Conservation (phyloP, 176 grass and related monocot species). For the Triticum aestivum region IWGSC_CS_RefSeq_v2.1 NC_057794.1:383719189-383719688, state of each 20-base stretch:
- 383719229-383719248: too few relatives aligned
- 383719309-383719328: background rate
- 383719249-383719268: too few relatives aligned
- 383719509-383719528: background rate
- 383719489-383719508: background rate
- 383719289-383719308: background rate
- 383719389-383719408: background rate
- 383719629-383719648: constrained; percentile 4
- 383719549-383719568: constrained; percentile 38
- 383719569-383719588: constrained; percentile 27
- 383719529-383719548: background rate
- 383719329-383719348: background rate
- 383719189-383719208: too few relatives aligned
- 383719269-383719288: too few relatives aligned
- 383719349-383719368: background rate
- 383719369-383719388: background rate
- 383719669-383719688: constrained; percentile 53
- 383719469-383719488: background rate
- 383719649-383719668: constrained; percentile 38
- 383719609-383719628: constrained; percentile 4
- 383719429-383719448: background rate
- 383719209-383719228: too few relatives aligned
- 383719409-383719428: background rate
- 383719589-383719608: constrained; percentile 35
- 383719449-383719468: background rate